phyloP scores from a whole-genome alignment of 306 rosid genomes.

The Amphicarpaea edgeworthii region DNA sequence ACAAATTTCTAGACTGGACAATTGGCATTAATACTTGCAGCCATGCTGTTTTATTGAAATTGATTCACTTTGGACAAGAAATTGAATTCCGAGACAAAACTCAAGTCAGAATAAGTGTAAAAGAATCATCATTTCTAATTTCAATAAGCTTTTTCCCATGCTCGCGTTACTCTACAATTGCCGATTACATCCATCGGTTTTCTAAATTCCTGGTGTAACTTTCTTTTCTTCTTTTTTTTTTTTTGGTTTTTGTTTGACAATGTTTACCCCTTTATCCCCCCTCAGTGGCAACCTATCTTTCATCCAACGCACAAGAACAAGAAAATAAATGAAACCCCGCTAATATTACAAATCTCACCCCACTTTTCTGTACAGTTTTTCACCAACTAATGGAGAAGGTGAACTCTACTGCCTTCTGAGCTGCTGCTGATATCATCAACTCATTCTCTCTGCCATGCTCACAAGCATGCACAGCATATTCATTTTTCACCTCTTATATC shows the following conservation, averaged over 20 bases:
- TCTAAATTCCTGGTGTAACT: constrained; percentile 65
- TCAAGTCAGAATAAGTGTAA: constrained; percentile 49
- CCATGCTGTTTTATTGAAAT: constrained; percentile 29
- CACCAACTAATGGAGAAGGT: constrained; percentile 57
- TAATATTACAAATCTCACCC: constrained; percentile 86
- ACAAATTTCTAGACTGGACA: constrained; percentile 20
- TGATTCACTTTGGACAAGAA: constrained; percentile 21
- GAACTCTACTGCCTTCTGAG: constrained; percentile 47
- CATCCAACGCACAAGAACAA: constrained; percentile 70
- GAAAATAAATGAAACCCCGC: constrained; percentile 67
- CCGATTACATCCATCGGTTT: constrained; percentile 72
- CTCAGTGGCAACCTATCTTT: constrained; percentile 47
- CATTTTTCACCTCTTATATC: constrained; percentile 58
- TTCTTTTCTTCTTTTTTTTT: constrained; percentile 2
- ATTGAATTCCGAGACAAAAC: constrained; percentile 37
- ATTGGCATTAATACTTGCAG: constrained; percentile 1
- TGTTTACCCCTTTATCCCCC: constrained; percentile 23
- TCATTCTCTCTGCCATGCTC: constrained; percentile 49
- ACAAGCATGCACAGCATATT: constrained; percentile 40
- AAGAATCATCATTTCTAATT: constrained; percentile 75
- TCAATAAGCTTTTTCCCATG: constrained; percentile 65
- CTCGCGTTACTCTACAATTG: constrained; percentile 80
- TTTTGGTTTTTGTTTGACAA: constrained; percentile 54
- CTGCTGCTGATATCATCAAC: constrained; percentile 46
- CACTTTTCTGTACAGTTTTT: constrained; percentile 80